A percentile compares a stretch with the other conserved stretches of the same genome.
These are phyloP conservation scores for Cyberlindnera xishuangbannaensis DNA, from an alignment of 805 yeast genomes.

Conservation along the genomic window DNA sequence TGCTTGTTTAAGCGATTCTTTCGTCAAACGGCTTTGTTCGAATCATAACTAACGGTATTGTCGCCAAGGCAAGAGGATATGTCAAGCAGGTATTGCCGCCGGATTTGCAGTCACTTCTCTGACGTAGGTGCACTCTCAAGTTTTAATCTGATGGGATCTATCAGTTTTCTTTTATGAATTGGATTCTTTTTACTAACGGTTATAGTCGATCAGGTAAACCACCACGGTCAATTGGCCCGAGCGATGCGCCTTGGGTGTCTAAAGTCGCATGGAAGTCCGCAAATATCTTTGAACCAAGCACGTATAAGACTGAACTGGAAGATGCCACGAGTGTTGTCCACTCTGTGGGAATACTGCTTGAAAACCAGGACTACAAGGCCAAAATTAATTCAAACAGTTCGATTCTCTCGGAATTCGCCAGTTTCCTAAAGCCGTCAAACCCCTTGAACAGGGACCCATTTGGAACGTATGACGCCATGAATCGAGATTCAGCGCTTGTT, in stretches of 20 bases:
- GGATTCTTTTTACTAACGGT: background rate
- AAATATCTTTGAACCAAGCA: conserved; percentile 58
- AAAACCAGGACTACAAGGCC: conserved; percentile 62
- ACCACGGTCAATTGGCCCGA: conserved; percentile 29
- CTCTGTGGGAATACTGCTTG: conserved; percentile 72
- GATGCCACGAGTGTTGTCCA: conserved; percentile 70
- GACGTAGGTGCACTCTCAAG: conserved; percentile 29
- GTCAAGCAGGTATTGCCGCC: conserved; percentile 55
- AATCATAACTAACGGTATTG: background rate
- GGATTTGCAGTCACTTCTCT: conserved; percentile 67
- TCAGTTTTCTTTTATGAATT: too few relatives aligned
- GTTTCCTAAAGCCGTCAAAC: conserved; percentile 46
- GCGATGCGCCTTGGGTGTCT: conserved; percentile 42
- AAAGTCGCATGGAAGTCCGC: conserved; percentile 64
- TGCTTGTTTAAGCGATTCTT: background rate
- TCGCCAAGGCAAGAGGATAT: conserved; percentile 52
- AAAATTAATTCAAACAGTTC: conserved; percentile 28
- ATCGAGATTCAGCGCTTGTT: conserved; percentile 61
- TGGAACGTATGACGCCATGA: conserved; percentile 55
- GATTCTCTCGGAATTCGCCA: conserved; percentile 31
- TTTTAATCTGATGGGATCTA: background rate
- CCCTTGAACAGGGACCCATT: conserved; percentile 44
- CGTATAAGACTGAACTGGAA: conserved; percentile 43
- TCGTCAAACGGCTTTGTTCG: background rate
- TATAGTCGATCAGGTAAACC: conserved; percentile 47